These are phyloP conservation scores for Prunus mume DNA, from an alignment of 306 rosid species.

Conservation along the genomic window DNA sequence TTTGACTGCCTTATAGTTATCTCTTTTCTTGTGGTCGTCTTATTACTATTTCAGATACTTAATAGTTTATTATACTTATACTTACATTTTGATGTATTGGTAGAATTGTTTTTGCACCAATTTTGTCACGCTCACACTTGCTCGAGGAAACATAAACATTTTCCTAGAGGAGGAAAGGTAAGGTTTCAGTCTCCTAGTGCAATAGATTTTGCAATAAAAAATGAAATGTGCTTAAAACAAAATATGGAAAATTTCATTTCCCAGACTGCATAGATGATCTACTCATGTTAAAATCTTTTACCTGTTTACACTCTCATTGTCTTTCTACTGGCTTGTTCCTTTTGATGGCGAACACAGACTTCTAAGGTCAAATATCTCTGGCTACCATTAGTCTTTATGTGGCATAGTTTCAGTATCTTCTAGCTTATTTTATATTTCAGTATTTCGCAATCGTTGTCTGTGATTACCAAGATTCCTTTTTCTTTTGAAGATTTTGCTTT, in stretches of 20 bases:
- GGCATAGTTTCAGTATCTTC: background rate
- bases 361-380: too few species aligned
- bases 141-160: slow-evolving; percentile 74
- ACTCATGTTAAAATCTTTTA: too few species aligned
- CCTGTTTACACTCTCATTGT: too few species aligned
- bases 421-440: background rate
- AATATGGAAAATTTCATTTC: too few species aligned
- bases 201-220: slow-evolving; percentile 9
- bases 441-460: background rate
- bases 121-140: slow-evolving; percentile 91
- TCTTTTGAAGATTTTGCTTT: slow-evolving; percentile 4
- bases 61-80: slow-evolving; percentile 18
- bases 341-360: too few species aligned
- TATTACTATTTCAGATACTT: background rate
- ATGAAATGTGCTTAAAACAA: background rate
- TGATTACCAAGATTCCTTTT: background rate
- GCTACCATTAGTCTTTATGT: background rate
- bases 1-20: background rate
- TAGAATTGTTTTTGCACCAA: slow-evolving; percentile 89
- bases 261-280: too few species aligned
- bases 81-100: slow-evolving; percentile 27
- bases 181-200: slow-evolving; percentile 18
- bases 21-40: background rate
- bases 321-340: too few species aligned
- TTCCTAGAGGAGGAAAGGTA: slow-evolving; percentile 89